Conservation (phyloP, 192 early-diverging fungal species). For the Chytriomyces confervae region DNA sequence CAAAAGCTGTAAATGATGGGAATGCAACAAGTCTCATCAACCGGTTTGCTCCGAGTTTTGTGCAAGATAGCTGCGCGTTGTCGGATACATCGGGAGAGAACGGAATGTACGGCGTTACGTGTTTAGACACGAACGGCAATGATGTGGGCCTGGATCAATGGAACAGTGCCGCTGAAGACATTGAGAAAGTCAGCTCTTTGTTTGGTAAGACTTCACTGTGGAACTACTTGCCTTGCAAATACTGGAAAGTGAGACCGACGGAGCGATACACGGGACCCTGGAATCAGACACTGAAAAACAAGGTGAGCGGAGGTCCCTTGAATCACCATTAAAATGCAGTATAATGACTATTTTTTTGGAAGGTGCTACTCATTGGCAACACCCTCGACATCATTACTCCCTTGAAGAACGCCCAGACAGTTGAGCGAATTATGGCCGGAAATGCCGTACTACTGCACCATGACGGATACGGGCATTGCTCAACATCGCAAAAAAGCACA, state of each 20-base stretch:
- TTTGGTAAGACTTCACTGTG: not conserved
- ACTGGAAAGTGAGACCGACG: conserved; percentile 38
- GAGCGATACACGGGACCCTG: conserved; percentile 54
- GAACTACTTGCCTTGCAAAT: conserved; percentile 24
- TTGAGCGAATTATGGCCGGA: conserved; percentile 4
- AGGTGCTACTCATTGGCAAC: conserved; percentile 40
- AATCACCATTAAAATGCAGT: too few relatives aligned
- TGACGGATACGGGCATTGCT: conserved; percentile 52
- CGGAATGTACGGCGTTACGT: conserved; percentile 1
- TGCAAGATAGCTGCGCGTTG: conserved; percentile 4
- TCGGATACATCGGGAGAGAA: conserved; percentile 7
- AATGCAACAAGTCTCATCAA: conserved; percentile 18
- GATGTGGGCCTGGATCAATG: conserved; percentile 6
- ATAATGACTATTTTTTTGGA: not conserved
- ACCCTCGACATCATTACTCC: conserved; percentile 56
- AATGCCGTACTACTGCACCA: conserved; percentile 42
- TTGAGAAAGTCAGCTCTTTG: not conserved
- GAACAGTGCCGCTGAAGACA: not conserved
- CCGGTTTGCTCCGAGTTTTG: not conserved
- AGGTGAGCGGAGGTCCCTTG: not conserved
- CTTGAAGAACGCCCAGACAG: conserved; percentile 34
- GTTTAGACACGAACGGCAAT: conserved; percentile 11
- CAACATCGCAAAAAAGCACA: conserved; percentile 38
- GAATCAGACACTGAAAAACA: conserved; percentile 42
- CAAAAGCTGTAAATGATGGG: conserved; percentile 2